Evolutionary conservation across 331 rosid genomes (phyloP).

Genomic region (Telfairia occidentalis): DNA sequence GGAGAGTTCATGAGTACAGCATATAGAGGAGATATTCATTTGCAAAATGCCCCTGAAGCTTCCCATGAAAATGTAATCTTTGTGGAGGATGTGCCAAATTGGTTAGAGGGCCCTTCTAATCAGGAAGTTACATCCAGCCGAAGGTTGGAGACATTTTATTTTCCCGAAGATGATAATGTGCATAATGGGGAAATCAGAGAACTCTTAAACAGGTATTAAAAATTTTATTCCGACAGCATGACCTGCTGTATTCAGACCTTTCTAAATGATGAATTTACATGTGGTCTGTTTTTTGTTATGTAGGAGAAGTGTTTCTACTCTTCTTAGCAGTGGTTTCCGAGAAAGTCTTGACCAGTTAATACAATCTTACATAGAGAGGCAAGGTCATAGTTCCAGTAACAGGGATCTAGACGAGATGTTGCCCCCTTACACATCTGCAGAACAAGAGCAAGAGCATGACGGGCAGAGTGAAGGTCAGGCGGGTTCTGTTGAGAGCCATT

Average conservation of each 20-base stretch:
- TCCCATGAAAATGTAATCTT: constrained; percentile 71
- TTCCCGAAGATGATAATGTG: constrained; percentile 79
- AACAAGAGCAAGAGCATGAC: constrained; percentile 45
- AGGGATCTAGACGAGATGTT: constrained; percentile 64
- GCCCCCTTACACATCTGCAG: constrained; percentile 42
- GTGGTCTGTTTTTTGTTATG: constrained; percentile 17
- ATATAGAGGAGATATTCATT: constrained; percentile 40
- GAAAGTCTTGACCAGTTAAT: constrained; percentile 85
- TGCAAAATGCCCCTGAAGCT: constrained; percentile 47
- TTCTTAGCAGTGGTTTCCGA: constrained; percentile 85
- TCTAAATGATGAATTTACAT: constrained; percentile 4
- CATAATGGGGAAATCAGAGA: constrained; percentile 78
- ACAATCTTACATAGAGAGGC: constrained; percentile 91
- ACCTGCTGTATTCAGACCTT: constrained; percentile 14
- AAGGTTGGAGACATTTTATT: constrained; percentile 52
- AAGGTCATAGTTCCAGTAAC: constrained; percentile 47
- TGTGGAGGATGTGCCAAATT: constrained; percentile 76
- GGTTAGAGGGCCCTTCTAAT: constrained; percentile 73
- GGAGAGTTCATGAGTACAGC: constrained; percentile 43
- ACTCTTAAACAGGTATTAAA: constrained; percentile 64
- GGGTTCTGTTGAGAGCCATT: constrained; percentile 29
- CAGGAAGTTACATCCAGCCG: constrained; percentile 43
- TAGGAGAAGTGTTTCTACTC: constrained; percentile 98
- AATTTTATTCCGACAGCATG: background rate
- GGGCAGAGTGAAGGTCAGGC: constrained; percentile 36